Conservation (phyloP, 805 yeast species). For the Cephaloascus fragrans region DNA sequence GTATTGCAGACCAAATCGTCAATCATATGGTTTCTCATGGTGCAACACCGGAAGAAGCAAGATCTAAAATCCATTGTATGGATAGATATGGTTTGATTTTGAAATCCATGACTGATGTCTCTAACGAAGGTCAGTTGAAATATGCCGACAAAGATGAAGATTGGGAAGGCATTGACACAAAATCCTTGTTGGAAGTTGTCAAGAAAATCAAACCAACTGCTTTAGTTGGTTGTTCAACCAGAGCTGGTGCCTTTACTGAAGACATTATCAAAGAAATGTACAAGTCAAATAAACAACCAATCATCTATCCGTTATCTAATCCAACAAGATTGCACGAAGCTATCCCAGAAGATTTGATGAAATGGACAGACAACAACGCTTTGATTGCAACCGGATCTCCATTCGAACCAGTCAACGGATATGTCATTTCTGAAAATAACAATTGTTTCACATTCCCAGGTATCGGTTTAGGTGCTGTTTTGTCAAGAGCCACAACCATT, state of each 20-base stretch:
- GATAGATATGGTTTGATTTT: conserved; percentile 32
- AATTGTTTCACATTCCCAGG: conserved; percentile 41
- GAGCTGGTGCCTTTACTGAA: conserved; percentile 36
- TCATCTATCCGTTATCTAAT: conserved; percentile 36
- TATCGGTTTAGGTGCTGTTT: conserved; percentile 38
- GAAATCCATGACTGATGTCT: conserved; percentile 14
- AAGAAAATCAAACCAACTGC: conserved; percentile 30
- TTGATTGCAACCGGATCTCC: conserved; percentile 39
- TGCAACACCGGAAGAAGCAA: conserved; percentile 26
- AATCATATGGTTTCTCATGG: conserved; percentile 36
- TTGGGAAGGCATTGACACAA: conserved; percentile 30
- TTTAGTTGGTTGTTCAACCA: conserved; percentile 35
- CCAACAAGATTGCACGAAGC: conserved; percentile 40
- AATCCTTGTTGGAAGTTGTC: conserved; percentile 24
- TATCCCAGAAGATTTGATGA: conserved; percentile 33
- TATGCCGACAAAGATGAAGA: conserved; percentile 28
- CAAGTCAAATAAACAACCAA: conserved; percentile 31
- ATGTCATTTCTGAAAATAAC: conserved; percentile 33
- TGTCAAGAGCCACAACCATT: conserved; percentile 34
- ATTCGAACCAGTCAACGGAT: conserved; percentile 35
- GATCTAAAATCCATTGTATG: conserved; percentile 25
- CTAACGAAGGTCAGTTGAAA: conserved; percentile 15
- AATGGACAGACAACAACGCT: conserved; percentile 38
- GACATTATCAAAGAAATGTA: conserved; percentile 32
- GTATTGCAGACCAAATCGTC: conserved; percentile 35